Evolutionary conservation across 2,329 filamentous ascomycete genomes (phyloP).

Genomic region (Paecilomyces niveus): DNA sequence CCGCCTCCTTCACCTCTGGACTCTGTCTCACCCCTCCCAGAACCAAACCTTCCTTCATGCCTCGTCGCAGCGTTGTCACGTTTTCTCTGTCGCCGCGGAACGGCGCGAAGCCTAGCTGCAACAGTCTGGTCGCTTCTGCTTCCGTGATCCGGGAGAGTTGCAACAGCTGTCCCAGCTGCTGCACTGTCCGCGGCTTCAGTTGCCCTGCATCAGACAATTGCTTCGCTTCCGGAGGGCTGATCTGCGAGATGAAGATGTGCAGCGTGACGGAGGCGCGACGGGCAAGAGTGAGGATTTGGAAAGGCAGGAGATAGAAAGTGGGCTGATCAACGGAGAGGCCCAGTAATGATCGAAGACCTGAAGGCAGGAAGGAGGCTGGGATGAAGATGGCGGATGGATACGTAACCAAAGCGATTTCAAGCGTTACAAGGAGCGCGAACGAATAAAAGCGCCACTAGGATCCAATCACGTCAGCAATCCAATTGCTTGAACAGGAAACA

Average conservation of each 20-base stretch:
- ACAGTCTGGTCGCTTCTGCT: constrained; percentile 59
- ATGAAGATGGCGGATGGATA: constrained; percentile 39
- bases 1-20: constrained; percentile 73
- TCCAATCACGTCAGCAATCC: constrained; percentile 13
- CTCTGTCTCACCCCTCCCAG: constrained; percentile 76
- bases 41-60: constrained; percentile 79
- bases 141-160: constrained; percentile 54
- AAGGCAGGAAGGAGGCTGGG: constrained; percentile 24
- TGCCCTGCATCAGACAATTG: constrained; percentile 26
- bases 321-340: constrained; percentile 38
- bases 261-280: constrained; percentile 70
- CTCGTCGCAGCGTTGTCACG: constrained; percentile 58
- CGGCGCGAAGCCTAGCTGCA: constrained; percentile 74
- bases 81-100: constrained; percentile 65
- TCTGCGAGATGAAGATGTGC: constrained; percentile 76
- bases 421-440: constrained; percentile 47
- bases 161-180: constrained; percentile 63
- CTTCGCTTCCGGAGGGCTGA: constrained; percentile 59
- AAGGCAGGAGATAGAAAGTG: constrained; percentile 60
- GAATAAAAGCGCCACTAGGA: constrained; percentile 45
- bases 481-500: constrained; percentile 8
- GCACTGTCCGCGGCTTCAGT: constrained; percentile 43
- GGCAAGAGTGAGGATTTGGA: constrained; percentile 70
- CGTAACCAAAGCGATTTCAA: constrained; percentile 53
- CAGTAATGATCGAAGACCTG: constrained; percentile 19